Evolutionary conservation across 768 basidiomycete genomes (phyloP).

Genomic region (Suillus paluster): DNA sequence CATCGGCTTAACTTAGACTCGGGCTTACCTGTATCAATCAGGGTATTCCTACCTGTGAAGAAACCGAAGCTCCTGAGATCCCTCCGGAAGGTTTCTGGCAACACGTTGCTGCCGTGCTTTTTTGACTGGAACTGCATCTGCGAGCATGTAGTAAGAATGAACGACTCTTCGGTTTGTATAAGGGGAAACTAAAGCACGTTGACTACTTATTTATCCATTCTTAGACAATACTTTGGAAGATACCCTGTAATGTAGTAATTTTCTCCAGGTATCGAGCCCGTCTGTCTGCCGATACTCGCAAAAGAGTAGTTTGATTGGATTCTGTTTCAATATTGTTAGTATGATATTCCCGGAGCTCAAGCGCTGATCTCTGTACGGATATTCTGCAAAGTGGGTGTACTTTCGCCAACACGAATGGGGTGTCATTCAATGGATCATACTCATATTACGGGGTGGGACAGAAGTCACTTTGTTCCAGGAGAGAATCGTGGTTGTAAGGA

Average conservation of each 20-base stretch:
- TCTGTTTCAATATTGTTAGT: too few relatives aligned
- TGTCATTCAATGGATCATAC: too few relatives aligned
- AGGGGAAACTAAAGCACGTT: too few relatives aligned
- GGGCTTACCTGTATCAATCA: constrained; percentile 21
- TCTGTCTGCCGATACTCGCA: neutral
- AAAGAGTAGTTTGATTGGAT: too few relatives aligned
- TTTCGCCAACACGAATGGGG: too few relatives aligned
- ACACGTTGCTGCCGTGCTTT: constrained; percentile 54
- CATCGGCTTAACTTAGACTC: neutral
- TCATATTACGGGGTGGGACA: too few relatives aligned
- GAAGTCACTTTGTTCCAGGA: too few relatives aligned
- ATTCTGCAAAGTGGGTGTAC: too few relatives aligned
- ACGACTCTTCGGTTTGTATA: too few relatives aligned
- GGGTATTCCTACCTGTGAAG: constrained; percentile 70
- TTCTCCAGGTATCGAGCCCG: neutral
- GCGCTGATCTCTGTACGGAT: neutral
- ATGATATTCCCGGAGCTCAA: neutral
- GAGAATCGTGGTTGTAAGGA: too few relatives aligned
- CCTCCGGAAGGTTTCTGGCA: constrained; percentile 55
- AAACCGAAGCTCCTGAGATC: constrained; percentile 60
- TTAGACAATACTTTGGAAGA: neutral
- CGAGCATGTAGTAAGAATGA: too few relatives aligned
- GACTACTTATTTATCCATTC: too few relatives aligned
- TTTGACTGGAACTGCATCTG: constrained; percentile 38
- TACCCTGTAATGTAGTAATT: neutral